Evolutionary conservation across 768 basidiomycete species (phyloP).

Genomic region (Guyanaporus albipodus): DNA sequence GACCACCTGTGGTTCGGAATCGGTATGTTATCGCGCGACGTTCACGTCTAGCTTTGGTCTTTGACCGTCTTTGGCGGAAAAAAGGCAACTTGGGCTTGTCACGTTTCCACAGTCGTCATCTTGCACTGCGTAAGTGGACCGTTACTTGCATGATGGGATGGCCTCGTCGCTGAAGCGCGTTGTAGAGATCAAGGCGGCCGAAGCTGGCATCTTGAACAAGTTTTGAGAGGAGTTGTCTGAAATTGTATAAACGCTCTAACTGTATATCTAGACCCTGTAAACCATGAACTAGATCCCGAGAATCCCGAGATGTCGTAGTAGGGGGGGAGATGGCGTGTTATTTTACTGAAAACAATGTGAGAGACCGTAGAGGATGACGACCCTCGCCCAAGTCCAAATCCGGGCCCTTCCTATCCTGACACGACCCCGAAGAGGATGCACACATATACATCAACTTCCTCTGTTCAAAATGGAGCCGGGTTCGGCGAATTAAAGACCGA

Average conservation of each 20-base stretch:
- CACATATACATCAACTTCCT: constrained; percentile 82
- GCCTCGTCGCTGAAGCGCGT: neutral
- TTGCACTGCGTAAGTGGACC: constrained; percentile 28
- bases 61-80: neutral
- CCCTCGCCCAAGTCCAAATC: constrained; percentile 72
- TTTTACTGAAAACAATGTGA: too few relatives aligned
- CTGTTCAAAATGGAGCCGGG: constrained; percentile 64
- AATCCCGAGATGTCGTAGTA: too few relatives aligned
- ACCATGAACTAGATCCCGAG: too few relatives aligned
- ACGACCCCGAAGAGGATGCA: constrained; percentile 94
- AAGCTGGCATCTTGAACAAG: constrained; percentile 24
- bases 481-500: constrained; percentile 88
- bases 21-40: constrained; percentile 14
- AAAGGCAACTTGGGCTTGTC: constrained; percentile 23
- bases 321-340: too few relatives aligned
- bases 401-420: constrained; percentile 68
- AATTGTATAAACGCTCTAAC: too few relatives aligned
- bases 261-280: too few relatives aligned
- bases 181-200: constrained; percentile 30
- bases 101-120: constrained; percentile 29
- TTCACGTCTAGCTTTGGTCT: neutral
- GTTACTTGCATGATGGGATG: neutral
- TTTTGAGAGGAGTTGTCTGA: constrained; percentile 18
- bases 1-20: constrained; percentile 34
- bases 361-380: too few relatives aligned